Percentiles rank a stretch among this genome's conserved stretches.
Evolutionary conservation across 495 filamentous ascomycete genomes (phyloP).

Genomic region (Hyaloscypha bicolor): DNA sequence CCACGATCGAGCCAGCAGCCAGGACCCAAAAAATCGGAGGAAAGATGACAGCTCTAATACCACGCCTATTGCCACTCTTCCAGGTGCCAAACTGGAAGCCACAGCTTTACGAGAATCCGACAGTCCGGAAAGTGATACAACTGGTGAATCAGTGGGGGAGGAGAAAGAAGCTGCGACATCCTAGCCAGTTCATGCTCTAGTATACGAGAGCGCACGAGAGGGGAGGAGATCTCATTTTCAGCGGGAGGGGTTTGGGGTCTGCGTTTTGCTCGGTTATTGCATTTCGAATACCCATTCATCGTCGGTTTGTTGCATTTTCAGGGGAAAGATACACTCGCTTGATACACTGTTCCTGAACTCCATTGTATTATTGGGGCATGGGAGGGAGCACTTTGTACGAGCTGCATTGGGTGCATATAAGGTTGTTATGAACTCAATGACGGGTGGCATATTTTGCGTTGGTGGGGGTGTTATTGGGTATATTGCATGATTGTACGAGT

Average conservation of each 20-base stretch:
- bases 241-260: slow-evolving; percentile 3
- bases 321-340: slow-evolving; percentile 10
- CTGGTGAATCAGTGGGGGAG: slow-evolving; percentile 29
- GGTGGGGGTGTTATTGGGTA: not conserved
- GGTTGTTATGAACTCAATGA: slow-evolving; percentile 26
- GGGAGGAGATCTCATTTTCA: slow-evolving; percentile 1
- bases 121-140: slow-evolving; percentile 31
- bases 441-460: not conserved
- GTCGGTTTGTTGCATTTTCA: slow-evolving; percentile 19
- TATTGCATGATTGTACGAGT: slow-evolving; percentile 1
- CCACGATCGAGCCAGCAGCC: slow-evolving; percentile 25
- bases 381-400: slow-evolving; percentile 3
- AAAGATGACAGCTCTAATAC: slow-evolving; percentile 23
- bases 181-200: not conserved
- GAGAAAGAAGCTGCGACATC: not conserved
- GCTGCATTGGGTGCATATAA: slow-evolving; percentile 20
- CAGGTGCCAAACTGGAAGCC: slow-evolving; percentile 28
- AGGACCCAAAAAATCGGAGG: slow-evolving; percentile 26
- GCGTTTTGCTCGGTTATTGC: slow-evolving; percentile 7
- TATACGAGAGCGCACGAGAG: not conserved
- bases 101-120: slow-evolving; percentile 22
- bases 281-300: slow-evolving; percentile 27
- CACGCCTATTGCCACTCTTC: slow-evolving; percentile 30
- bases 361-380: slow-evolving; percentile 18
- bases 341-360: not conserved